Evolutionary conservation across 495 filamentous ascomycete genomes (phyloP).

Genomic region (Penicillium diatomitis): DNA sequence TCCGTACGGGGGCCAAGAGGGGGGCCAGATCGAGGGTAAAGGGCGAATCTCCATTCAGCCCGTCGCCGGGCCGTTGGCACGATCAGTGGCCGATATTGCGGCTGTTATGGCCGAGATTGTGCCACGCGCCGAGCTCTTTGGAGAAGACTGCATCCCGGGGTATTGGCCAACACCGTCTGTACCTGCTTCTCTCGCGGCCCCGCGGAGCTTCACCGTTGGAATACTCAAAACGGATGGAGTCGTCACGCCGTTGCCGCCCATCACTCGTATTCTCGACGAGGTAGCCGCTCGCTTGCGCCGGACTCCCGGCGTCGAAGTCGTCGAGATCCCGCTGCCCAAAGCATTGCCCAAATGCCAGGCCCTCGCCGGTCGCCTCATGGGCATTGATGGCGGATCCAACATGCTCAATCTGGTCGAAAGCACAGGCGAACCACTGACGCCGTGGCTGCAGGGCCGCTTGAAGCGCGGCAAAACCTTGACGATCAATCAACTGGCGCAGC

Average conservation of each 20-base stretch:
- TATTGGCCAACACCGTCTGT: conserved; percentile 33
- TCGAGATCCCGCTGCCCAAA: conserved; percentile 42
- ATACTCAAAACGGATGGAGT: conserved; percentile 49
- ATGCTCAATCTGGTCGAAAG: conserved; percentile 47
- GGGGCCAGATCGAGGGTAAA: conserved; percentile 29
- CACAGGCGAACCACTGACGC: conserved; percentile 46
- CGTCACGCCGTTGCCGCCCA: conserved; percentile 49
- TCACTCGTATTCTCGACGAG: conserved; percentile 44
- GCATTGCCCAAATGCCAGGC: conserved; percentile 43
- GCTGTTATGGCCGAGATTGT: conserved; percentile 43
- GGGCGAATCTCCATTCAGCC: conserved; percentile 34
- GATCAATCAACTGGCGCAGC: conserved; percentile 34
- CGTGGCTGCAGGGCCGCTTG: conserved; percentile 46
- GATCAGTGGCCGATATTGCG: conserved; percentile 35
- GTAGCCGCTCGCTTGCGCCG: conserved; percentile 33
- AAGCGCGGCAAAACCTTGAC: conserved; percentile 31
- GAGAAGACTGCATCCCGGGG: conserved; percentile 41
- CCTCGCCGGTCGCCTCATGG: conserved; percentile 49
- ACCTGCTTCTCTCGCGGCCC: conserved; percentile 1
- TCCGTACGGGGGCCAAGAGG: conserved; percentile 41
- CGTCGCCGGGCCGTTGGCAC: conserved; percentile 43
- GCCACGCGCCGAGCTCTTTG: conserved; percentile 37
- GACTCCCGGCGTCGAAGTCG: conserved; percentile 39
- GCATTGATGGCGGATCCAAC: conserved; percentile 41
- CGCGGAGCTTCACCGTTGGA: conserved; percentile 40